Percentiles rank a stretch among this genome's conserved stretches.
Evolutionary conservation across 2,329 filamentous ascomycete species (phyloP).

Genomic region (Paracorniculantispora psalliotae): DNA sequence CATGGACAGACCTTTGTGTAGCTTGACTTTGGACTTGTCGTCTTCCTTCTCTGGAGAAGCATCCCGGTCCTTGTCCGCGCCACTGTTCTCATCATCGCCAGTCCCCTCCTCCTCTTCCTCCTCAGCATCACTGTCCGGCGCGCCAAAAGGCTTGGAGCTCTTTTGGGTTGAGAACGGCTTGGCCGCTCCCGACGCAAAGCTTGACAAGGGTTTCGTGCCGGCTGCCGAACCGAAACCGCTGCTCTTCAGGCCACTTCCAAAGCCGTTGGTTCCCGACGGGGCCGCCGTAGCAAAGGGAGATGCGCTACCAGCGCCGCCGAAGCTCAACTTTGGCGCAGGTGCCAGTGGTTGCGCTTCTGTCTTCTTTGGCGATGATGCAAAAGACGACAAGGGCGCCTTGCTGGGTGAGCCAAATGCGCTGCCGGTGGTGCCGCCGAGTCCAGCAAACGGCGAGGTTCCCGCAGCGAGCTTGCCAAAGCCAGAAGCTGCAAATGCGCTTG

Average conservation of each 20-base stretch:
- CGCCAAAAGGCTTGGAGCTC: slow-evolving; percentile 69
- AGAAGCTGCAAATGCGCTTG: slow-evolving; percentile 62
- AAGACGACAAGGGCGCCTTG: slow-evolving; percentile 29
- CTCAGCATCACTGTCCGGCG: slow-evolving; percentile 61
- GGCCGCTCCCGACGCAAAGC: slow-evolving; percentile 62
- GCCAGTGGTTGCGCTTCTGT: slow-evolving; percentile 24
- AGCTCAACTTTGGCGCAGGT: slow-evolving; percentile 43
- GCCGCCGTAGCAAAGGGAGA: slow-evolving; percentile 46
- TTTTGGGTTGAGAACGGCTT: slow-evolving; percentile 50
- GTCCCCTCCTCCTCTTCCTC: slow-evolving; percentile 37
- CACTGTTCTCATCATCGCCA: slow-evolving; percentile 36
- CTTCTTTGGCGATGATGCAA: slow-evolving; percentile 25
- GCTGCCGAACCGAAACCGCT: slow-evolving; percentile 41
- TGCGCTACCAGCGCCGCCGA: slow-evolving; percentile 35
- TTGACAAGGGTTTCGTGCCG: slow-evolving; percentile 48
- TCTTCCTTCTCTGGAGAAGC: slow-evolving; percentile 50
- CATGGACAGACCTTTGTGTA: slow-evolving; percentile 61
- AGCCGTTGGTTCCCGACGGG: slow-evolving; percentile 40
- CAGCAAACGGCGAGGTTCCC: slow-evolving; percentile 60
- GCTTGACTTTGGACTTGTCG: slow-evolving; percentile 52
- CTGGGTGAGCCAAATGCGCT: slow-evolving; percentile 47
- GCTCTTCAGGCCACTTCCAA: slow-evolving; percentile 39
- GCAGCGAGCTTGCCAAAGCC: slow-evolving; percentile 62
- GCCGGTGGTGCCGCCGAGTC: slow-evolving; percentile 43
- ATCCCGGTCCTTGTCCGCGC: slow-evolving; percentile 44